Conservation (phyloP, 129 eudicot genomes). For the Sambucus nigra region DNA sequence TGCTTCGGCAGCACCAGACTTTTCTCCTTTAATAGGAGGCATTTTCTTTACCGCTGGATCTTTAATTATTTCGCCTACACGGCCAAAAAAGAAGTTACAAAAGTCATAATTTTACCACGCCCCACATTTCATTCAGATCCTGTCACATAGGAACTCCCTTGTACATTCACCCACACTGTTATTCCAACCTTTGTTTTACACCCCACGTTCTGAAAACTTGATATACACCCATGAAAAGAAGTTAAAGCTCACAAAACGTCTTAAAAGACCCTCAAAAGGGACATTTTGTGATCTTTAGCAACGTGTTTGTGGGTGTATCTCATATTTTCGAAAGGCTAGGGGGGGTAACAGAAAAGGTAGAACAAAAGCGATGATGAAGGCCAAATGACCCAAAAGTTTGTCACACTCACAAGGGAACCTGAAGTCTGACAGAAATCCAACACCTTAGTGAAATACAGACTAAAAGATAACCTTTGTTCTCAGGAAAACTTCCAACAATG, state of each 20-base stretch:
- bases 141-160: not conserved
- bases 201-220: no score
- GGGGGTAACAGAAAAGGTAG: no score
- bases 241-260: not conserved
- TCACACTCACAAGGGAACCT: no score
- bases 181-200: no score
- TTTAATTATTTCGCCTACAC: conserved; percentile 41
- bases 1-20: conserved; percentile 70
- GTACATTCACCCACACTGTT: no score
- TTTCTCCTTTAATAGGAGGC: conserved; percentile 40
- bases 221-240: no score
- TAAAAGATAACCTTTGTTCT: conserved; percentile 27
- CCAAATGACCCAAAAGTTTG: no score
- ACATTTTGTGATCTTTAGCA: no score
- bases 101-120: not conserved
- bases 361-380: no score
- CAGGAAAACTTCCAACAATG: conserved; percentile 30
- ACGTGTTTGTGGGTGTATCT: no score
- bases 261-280: not conserved
- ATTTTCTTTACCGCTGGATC: conserved; percentile 34
- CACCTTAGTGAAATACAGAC: conserved; percentile 10
- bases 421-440: no score
- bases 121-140: not conserved
- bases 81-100: conserved; percentile 13
- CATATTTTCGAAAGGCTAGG: no score